These are phyloP conservation scores for Astrothelium subdiscretum DNA, from an alignment of 495 filamentous ascomycete species.

Conservation along the genomic window DNA sequence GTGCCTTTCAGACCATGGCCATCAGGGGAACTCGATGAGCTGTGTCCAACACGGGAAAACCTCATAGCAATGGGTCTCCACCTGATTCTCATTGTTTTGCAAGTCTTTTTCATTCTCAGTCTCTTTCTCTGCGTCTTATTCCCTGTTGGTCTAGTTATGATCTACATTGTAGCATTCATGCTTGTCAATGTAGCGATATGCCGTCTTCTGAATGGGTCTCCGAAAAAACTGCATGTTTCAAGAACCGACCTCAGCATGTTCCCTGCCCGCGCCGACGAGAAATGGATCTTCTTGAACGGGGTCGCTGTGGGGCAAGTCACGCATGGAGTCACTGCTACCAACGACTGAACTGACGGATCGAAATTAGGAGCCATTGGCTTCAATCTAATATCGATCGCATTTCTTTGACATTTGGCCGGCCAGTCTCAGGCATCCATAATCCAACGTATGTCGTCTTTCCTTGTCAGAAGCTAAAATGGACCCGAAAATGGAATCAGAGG, in stretches of 20 bases:
- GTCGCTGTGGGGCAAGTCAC: conserved; percentile 46
- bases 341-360: conserved; percentile 4
- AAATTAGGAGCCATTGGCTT: conserved; percentile 41
- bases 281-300: conserved; percentile 68
- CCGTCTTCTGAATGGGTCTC: conserved; percentile 1
- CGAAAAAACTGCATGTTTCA: conserved; percentile 2
- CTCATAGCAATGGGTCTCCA: not conserved
- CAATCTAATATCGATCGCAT: conserved; percentile 61
- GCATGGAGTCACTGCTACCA: not conserved
- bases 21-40: conserved; percentile 2
- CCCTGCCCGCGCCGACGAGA: conserved; percentile 38
- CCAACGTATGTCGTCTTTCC: conserved; percentile 43
- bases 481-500: too few species aligned
- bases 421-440: conserved; percentile 72
- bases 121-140: not conserved
- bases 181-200: not conserved
- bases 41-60: not conserved
- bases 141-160: not conserved
- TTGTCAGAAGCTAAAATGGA: too few species aligned
- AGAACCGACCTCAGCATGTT: conserved; percentile 9
- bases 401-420: conserved; percentile 61
- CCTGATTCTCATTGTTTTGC: not conserved
- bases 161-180: not conserved
- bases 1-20: conserved; percentile 1
- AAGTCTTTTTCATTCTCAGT: not conserved